phyloP scores from a whole-genome alignment of 805 yeast species.

The Sugiyamaella mastotermitis region DNA sequence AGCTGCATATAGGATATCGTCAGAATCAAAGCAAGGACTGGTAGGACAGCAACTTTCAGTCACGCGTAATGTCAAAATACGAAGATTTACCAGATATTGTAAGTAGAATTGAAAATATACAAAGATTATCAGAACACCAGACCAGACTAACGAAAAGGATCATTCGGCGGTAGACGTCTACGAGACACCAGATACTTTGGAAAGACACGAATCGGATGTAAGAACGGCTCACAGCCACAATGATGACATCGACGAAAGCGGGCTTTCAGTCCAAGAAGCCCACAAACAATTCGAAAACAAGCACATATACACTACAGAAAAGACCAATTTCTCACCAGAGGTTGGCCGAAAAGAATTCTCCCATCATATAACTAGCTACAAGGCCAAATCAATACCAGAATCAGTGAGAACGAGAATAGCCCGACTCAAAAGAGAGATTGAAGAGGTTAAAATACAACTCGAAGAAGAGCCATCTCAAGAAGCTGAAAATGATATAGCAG shows the following conservation, averaged over 20 bases:
- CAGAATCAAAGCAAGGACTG: too few relatives aligned
- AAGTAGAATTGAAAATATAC: too few relatives aligned
- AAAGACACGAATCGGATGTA: neutral
- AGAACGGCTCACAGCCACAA: neutral
- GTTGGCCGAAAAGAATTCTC: constrained; percentile 6
- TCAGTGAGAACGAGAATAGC: constrained; percentile 16
- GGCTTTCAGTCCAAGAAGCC: constrained; percentile 1
- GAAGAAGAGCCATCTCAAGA: constrained; percentile 21
- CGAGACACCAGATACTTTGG: constrained; percentile 14
- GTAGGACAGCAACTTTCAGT: too few relatives aligned
- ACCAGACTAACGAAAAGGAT: too few relatives aligned
- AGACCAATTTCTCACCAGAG: constrained; percentile 14
- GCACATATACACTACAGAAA: constrained; percentile 12
- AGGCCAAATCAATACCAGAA: constrained; percentile 10
- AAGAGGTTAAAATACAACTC: constrained; percentile 9
- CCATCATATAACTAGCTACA: constrained; percentile 7
- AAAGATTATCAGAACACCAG: too few relatives aligned
- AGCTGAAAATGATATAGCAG: constrained; percentile 17
- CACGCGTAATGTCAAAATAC: too few relatives aligned
- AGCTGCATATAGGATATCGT: too few relatives aligned
- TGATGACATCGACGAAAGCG: constrained; percentile 9
- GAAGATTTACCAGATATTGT: too few relatives aligned
- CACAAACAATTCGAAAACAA: constrained; percentile 10
- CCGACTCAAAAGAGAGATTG: constrained; percentile 18
- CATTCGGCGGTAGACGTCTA: constrained; percentile 11